Conservation (phyloP, 371 early-diverging fungal genomes). For the Cladochytrium tenue region DNA sequence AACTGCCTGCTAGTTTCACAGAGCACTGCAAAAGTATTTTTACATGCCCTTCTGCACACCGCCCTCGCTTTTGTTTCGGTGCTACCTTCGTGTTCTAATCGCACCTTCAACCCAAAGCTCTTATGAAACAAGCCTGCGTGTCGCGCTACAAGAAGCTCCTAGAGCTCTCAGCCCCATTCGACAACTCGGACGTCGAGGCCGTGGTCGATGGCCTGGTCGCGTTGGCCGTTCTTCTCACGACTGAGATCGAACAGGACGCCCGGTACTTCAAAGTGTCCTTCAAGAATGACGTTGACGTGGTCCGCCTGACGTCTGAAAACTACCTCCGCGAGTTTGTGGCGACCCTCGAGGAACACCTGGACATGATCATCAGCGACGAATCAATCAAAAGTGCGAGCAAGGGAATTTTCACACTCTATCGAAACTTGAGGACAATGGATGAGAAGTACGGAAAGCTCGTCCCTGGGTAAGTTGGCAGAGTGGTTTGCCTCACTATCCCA, state of each 20-base stretch:
- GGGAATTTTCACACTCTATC: slow-evolving; percentile 41
- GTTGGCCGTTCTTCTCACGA: slow-evolving; percentile 35
- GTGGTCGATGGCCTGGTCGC: slow-evolving; percentile 38
- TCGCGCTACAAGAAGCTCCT: slow-evolving; percentile 35
- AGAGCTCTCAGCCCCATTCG: slow-evolving; percentile 40
- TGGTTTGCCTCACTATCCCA: neutral
- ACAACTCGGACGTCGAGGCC: slow-evolving; percentile 38
- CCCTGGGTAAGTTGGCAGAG: slow-evolving; percentile 30
- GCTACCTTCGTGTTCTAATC: neutral
- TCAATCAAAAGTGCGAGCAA: slow-evolving; percentile 35
- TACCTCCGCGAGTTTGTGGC: slow-evolving; percentile 36
- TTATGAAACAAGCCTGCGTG: slow-evolving; percentile 27
- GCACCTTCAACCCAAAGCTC: slow-evolving; percentile 3
- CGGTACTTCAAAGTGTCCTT: slow-evolving; percentile 40
- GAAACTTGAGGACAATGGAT: slow-evolving; percentile 41
- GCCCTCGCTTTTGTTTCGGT: neutral
- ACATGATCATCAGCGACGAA: slow-evolving; percentile 21
- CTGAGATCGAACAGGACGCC: slow-evolving; percentile 43
- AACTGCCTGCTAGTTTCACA: slow-evolving; percentile 34
- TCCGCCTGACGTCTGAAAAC: slow-evolving; percentile 35
- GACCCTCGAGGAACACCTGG: slow-evolving; percentile 30
- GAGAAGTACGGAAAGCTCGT: slow-evolving; percentile 37
- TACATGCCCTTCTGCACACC: neutral
- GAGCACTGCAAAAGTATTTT: slow-evolving; percentile 27
- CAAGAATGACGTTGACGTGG: slow-evolving; percentile 42